Conservation (phyloP, 1,284 basidiomycete genomes). For the Pseudozyma pruni region DNA sequence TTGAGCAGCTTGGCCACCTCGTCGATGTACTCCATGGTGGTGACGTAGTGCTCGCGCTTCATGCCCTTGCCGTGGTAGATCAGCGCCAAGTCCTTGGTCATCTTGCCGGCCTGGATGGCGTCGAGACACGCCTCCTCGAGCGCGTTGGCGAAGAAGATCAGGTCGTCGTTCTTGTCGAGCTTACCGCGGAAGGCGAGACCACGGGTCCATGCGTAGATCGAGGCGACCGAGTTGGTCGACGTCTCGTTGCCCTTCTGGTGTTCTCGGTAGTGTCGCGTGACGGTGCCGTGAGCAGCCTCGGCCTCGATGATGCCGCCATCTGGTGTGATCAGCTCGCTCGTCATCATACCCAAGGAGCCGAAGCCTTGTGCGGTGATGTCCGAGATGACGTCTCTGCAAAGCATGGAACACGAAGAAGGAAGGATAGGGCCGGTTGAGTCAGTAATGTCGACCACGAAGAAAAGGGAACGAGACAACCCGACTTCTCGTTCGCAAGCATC, state of each 20-base stretch:
- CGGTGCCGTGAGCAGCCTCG: conserved; percentile 73
- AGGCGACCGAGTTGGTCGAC: conserved; percentile 94
- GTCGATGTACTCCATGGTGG: conserved; percentile 65
- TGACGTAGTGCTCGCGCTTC: conserved; percentile 66
- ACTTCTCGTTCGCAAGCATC: too few species aligned
- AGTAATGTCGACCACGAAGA: too few species aligned
- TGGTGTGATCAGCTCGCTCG: conserved; percentile 93
- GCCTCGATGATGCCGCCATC: conserved; percentile 87
- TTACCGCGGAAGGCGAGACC: conserved; percentile 89
- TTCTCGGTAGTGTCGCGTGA: conserved; percentile 93
- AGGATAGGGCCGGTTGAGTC: neutral
- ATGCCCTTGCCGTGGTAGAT: conserved; percentile 87
- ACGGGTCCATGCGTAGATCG: conserved; percentile 98
- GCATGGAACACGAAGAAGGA: neutral
- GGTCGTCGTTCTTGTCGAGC: conserved; percentile 83
- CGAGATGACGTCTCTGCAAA: conserved; percentile 47
- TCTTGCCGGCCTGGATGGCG: conserved; percentile 89
- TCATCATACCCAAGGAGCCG: conserved; percentile 97
- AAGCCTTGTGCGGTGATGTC: conserved; percentile 74
- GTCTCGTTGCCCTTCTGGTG: conserved; percentile 90
- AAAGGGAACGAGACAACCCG: too few species aligned
- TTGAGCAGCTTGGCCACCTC: conserved; percentile 58
- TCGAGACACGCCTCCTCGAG: conserved; percentile 91
- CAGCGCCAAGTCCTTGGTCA: conserved; percentile 92
- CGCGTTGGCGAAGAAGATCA: conserved; percentile 80